phyloP scores from a whole-genome alignment of 345 rosid genomes.

The Eucalyptus urophylla region DNA sequence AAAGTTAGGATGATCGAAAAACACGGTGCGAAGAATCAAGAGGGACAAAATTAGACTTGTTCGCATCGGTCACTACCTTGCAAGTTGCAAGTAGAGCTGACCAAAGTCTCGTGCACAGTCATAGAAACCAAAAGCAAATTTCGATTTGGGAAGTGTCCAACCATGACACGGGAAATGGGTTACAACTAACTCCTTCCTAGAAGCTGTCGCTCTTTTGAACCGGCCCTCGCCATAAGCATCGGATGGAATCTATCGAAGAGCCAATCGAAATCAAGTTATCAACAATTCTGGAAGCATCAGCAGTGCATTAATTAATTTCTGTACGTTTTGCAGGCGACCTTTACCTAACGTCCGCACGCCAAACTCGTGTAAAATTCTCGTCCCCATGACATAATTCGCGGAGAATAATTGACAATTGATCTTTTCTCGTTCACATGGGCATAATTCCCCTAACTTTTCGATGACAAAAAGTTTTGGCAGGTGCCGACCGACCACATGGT shows the following conservation, averaged over 20 bases:
- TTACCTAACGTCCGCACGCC: neutral
- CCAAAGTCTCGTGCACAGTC: neutral
- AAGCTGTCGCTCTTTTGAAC: neutral
- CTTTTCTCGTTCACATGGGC: neutral
- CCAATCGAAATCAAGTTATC: neutral
- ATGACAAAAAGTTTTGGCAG: neutral
- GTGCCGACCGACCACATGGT: neutral
- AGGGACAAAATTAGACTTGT: neutral
- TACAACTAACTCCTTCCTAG: neutral
- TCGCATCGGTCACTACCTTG: accelerated
- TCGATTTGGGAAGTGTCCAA: neutral
- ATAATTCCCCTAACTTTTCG: neutral
- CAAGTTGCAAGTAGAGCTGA: neutral
- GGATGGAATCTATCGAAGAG: neutral
- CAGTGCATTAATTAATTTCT: neutral
- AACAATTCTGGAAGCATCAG: neutral
- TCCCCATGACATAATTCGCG: neutral
- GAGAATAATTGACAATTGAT: neutral
- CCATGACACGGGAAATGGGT: neutral
- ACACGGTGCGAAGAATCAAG: accelerated
- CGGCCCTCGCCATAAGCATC: neutral
- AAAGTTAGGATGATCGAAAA: accelerated
- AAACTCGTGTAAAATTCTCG: neutral
- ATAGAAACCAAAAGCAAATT: neutral
- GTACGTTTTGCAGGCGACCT: neutral